Conservation (phyloP, 139 green algal species). For the Ettlia oleoabundans region DNA sequence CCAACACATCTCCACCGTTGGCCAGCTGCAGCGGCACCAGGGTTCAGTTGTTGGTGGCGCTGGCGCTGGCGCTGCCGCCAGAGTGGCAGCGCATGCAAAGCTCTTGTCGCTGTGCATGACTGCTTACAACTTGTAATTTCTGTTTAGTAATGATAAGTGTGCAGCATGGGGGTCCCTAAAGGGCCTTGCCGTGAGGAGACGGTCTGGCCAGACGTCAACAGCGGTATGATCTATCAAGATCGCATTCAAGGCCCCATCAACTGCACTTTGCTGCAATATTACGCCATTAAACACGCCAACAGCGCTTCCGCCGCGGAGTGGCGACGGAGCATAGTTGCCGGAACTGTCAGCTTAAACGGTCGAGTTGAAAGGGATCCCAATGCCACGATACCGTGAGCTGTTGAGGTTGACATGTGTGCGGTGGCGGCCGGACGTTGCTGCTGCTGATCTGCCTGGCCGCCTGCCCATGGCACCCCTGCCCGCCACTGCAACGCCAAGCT, state of each 20-base stretch:
- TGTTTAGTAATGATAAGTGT: not conserved
- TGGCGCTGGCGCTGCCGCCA: too few relatives aligned
- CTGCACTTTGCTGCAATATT: not conserved
- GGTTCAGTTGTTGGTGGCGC: too few relatives aligned
- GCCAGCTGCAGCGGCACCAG: too few relatives aligned
- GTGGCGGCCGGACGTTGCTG: not conserved
- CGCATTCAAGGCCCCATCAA: not conserved
- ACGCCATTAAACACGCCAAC: not conserved
- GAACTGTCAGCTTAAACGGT: not conserved
- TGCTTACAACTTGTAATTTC: not conserved
- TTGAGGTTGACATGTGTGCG: too few relatives aligned
- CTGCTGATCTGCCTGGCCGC: not conserved
- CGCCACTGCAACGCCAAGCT: not conserved
- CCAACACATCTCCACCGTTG: too few relatives aligned
- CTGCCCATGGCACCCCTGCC: not conserved
- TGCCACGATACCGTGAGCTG: not conserved
- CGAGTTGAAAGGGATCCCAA: not conserved
- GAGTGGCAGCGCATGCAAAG: not conserved
- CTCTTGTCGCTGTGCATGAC: not conserved
- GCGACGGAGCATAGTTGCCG: not conserved
- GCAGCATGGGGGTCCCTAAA: not conserved
- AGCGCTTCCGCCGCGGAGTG: not conserved
- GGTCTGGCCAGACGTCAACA: not conserved
- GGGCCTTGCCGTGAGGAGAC: conserved; percentile 8
- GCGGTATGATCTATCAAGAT: not conserved